Evolutionary conservation across 2,329 filamentous ascomycete species (phyloP), one percentile per base, ranked within the genome.

Genomic region (Sporothrix phasma): DNA sequence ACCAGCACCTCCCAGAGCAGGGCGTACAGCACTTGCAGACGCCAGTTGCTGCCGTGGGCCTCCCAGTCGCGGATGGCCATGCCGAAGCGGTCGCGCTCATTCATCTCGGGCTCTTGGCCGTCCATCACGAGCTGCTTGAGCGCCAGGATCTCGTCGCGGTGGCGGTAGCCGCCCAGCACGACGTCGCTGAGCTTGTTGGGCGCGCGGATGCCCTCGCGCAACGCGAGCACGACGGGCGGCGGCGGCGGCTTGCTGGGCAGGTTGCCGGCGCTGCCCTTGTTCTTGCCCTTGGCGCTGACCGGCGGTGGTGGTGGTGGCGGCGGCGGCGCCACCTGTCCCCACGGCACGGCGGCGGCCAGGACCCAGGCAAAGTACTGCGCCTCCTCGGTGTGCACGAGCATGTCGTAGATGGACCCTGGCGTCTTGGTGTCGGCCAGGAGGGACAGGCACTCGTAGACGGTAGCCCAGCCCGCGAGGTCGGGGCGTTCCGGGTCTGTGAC

Each of bases 41-140:
- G 82, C 90, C 90, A 95, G 62, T 85, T 82, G 11, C 80, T 79
- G 29, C 78, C 79, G 26, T 76, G 77, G 0, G 79, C 72, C 47
- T 92, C 88, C 88, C 89, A 92, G 45, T 76, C 77, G 3, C 89
- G 82, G 64, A 95, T 86, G 1, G 83, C 81, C 88, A 92, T 90
- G 1, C 89, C 90, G 13, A 92, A 76, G 1, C 76, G 79, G 71
- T 89, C 88, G 39, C 88, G 79, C 64, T 84, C 77, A 10, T 76
- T 69, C 17, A 80, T 77, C 61, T 76, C 75, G 2, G 79, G 69
- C 15, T 78, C 74, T 13, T 77, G 74, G 37, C 77, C 74, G 46
- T 78, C 74, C 13, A 65, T 58, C 1, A 84, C 78, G 10, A 80
- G 78, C 53, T 78, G 74, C 69, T 90, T 90, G 17, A 71, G 66